Base-by-base conservation (phyloP, 2,329 filamentous ascomycete genomes). In the Phaeoacremonium minimum region DNA sequence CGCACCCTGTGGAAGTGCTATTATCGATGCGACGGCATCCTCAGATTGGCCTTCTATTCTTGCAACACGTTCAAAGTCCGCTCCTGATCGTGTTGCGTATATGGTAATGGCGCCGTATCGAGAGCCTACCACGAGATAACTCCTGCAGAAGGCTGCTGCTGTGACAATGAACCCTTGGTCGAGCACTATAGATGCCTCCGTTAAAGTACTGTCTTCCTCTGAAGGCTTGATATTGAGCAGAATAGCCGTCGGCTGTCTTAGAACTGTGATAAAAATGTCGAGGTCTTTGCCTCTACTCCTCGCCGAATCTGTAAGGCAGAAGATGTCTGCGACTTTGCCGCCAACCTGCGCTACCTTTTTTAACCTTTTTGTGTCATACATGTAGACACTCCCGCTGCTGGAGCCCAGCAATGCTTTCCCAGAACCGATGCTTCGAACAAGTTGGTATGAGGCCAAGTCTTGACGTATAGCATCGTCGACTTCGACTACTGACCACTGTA, bases 1-100 rank as follows among this genome's bases (percentile, higher is more conserved):
- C 19, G 48, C 34, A 37, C 49, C 46, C 9, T 48, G 43, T 0
- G 64, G 63, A 2, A 78, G 61, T 8, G 69, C 59, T 0, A 70
- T 48, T 19, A 95, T 75, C 26, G 73, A 71, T 4, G 85, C 91
- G 30, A 95, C 77, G 7, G 84, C 75, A 50, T 94, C 73, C 20
- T 62, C 61, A 30, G 57, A 62, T n/a, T 58, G 65, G 15, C 65
- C 59, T 22, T 69, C 60, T 4, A 63, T 46, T 11, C 58, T 57
- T 12, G 57, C 44, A 5, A 58, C 38, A 2, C 50, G 47, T 1
- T 51, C 50, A 30, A 61, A 58, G 7, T 47, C 49, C 2, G 44
- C 47, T 5, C 53, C 47, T 1, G 37, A 38, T 26, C 18, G 32
- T 14, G 30, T 28, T 18, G 43, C 30, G 31, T 67, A 63, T 11